These are phyloP conservation scores for Mucor lusitanicus DNA, from an alignment of 371 early-diverging fungal species.

Conservation along the genomic window DNA sequence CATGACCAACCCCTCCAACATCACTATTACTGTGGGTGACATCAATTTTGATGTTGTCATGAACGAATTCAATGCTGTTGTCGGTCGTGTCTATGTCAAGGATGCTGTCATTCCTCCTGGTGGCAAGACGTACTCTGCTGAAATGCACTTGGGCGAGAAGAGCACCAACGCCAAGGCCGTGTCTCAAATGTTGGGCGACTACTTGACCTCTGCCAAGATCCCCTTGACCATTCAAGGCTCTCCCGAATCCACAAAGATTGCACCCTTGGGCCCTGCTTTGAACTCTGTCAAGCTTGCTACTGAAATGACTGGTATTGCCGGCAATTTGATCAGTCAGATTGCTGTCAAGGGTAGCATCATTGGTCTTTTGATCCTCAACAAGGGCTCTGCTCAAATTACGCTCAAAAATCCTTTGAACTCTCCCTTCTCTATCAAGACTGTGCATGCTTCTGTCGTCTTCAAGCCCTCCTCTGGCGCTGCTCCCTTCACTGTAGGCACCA, in stretches of 20 bases:
- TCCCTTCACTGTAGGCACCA: constrained; percentile 25
- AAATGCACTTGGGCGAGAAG: constrained; percentile 30
- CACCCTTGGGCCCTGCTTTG: constrained; percentile 47
- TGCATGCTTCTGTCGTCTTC: constrained; percentile 29
- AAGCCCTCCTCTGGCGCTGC: neutral
- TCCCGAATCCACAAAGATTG: constrained; percentile 39
- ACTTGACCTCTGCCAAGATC: constrained; percentile 43
- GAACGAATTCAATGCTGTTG: constrained; percentile 32
- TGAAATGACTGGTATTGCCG: constrained; percentile 48
- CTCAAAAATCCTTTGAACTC: constrained; percentile 51
- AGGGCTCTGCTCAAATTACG: constrained; percentile 35
- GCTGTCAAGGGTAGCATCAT: constrained; percentile 18
- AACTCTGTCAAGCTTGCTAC: constrained; percentile 47
- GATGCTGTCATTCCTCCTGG: constrained; percentile 54
- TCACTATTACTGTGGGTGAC: constrained; percentile 56
- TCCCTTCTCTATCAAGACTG: constrained; percentile 27
- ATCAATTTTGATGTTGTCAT: constrained; percentile 46
- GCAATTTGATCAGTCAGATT: constrained; percentile 38
- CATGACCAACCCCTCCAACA: constrained; percentile 55
- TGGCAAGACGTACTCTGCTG: constrained; percentile 37
- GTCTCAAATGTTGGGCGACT: constrained; percentile 32
- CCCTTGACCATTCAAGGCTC: constrained; percentile 48
- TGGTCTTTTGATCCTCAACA: constrained; percentile 7
- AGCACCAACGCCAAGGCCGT: constrained; percentile 23
- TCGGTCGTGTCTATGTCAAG: constrained; percentile 42